Base-by-base conservation (phyloP, 2,329 filamentous ascomycete species). In the Calonectria naviculata region DNA sequence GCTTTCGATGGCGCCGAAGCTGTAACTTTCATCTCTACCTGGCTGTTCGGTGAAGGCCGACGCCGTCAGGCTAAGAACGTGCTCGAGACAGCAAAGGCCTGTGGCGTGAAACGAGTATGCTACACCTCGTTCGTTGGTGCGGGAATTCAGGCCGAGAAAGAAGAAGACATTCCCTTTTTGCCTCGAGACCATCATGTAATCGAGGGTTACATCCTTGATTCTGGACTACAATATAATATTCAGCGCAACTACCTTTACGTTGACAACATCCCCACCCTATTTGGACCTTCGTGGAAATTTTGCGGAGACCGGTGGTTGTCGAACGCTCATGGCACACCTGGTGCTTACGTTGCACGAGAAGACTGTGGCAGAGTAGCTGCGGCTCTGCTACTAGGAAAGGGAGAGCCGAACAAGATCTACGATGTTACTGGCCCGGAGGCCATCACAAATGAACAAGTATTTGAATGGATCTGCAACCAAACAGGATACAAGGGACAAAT, bases 1-100 rank as follows among this genome's bases (percentile, higher is more conserved):
- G 76, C 73, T 13, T 76, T 80, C 3, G 71, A 74, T 10, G 77
- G 76, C 3, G 75, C 77, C n/a, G 68, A 79, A 49, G 74, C 76
- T 15, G 74, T 78, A 3, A 75, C 76, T 4, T 41, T 78, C 24
- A 75, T 78, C 19, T 78, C 76, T 2, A 78, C 76, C 0, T 78
- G 76, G 76, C 68, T 78, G 6, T 76, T 78, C 4, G 76, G 76
- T 1, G 71, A 76, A 29, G 76, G 74, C 0, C 70, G 76, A 24
- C 73, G 75, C 17, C 69, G 67, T 1, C 76, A 78, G 10, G 76
- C 76, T 0, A 71, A 68, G 10, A 76, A 70, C 4, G 76, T 75
- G 0, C 71, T 78, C 29, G 69, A 78, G 5, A 74, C 76, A 17
- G 76, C 76, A 3, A 78, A 78, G n/a, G 66, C 31, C 7, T 77